Percentiles rank a stretch among this genome's conserved stretches.
phyloP scores from a whole-genome alignment of 208 protist genomes.

The Acanthamoeba royreba region DNA sequence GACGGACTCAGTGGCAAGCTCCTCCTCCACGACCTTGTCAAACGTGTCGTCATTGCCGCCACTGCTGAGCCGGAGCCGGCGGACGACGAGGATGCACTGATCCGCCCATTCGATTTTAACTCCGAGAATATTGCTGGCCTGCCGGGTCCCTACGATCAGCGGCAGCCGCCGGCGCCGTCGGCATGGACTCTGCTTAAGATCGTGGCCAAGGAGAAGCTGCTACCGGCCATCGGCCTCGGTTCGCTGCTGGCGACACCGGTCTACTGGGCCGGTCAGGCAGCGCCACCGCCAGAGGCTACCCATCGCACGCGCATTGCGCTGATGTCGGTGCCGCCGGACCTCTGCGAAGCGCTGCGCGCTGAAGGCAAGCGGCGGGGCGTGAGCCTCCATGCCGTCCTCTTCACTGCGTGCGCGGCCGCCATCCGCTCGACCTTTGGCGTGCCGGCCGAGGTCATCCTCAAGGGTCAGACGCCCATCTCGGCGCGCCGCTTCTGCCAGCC shows the following conservation, averaged over 20 bases:
- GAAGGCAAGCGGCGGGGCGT: neutral
- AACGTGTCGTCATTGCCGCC: too few relatives aligned
- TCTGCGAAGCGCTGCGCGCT: neutral
- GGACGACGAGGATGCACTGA: neutral
- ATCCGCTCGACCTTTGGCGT: neutral
- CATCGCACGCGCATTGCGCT: neutral
- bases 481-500: neutral
- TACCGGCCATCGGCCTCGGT: neutral
- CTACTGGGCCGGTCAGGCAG: neutral
- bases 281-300: neutral
- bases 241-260: neutral
- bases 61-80: neutral
- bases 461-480: neutral
- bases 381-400: neutral
- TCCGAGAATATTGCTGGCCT: neutral
- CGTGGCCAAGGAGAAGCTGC: neutral
- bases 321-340: neutral
- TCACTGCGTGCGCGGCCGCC: neutral
- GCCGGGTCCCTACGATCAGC: neutral
- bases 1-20: neutral
- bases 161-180: neutral
- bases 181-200: neutral
- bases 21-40: neutral
- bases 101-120: neutral
- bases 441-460: neutral